Base-by-base conservation (phyloP, 495 filamentous ascomycete genomes). In the Penicillium chermesinum region DNA sequence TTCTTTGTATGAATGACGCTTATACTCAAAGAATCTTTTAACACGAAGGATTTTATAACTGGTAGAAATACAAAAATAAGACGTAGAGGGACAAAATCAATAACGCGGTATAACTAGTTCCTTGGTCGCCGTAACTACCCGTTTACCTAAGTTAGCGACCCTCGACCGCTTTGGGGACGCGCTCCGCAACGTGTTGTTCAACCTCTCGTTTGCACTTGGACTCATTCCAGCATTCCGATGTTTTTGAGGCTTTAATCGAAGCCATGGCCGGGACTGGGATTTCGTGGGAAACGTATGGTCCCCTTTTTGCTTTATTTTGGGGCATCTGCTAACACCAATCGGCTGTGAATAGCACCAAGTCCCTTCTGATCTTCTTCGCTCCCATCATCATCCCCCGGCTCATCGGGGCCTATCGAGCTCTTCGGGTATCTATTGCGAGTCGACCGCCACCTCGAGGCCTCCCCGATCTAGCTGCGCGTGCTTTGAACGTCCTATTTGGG, bases 361-460 rank as follows among this genome's bases (percentile, higher is more conserved):
- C 85, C 52, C 75, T 95, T 62, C 69, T 88, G 57, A 74, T 95
- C 64, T 83, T 93, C 72, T 86, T 96, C 65, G 91, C 80, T 0
- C 91, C 91, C n/a, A 68, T 93, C 44, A 64, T 95, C 50, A 68
- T 96, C 41, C 87, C 87, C 25, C 84, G 86, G 42, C 65, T 79
- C 41, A 72, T 95, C 50, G 67, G 66, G 48, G 84, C 81, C 70
- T 91, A 91, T 69, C 83, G 86, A 53, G 71, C 72, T 33, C 47
- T 80, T 2, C 79, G 80, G 54, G 71, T 80, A 40, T 71, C 82
- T n/a, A 67, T 87, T 44, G 57, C 67, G 6, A 60, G 52, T 18
- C 79, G 76, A 9, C 83, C 86, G 4, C 53, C 79, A 7, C 81
- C 88, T 1, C 66, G 67, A 37, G 60, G 69, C 13, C 47, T 76